Percentiles rank a stretch among this genome's conserved stretches.
phyloP scores from a whole-genome alignment of 1,284 basidiomycete species.

The Hymenochaete sp. region DNA sequence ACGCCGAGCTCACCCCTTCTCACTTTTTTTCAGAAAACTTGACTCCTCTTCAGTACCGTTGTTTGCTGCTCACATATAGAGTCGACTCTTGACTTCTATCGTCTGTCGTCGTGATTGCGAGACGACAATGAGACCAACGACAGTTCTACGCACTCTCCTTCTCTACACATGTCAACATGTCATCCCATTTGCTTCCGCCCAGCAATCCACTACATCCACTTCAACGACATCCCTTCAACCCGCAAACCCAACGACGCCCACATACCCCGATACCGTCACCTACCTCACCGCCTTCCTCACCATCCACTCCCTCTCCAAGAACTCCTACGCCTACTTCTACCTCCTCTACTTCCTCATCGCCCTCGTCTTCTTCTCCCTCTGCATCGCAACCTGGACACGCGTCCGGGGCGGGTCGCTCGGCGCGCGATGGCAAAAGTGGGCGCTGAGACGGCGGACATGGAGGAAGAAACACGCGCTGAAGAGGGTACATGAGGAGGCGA shows the following conservation, averaged over 20 bases:
- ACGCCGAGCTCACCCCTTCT: too few species aligned
- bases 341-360: constrained; percentile 44
- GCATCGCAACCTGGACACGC: constrained; percentile 35
- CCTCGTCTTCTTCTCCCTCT: constrained; percentile 33
- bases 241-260: constrained; percentile 39
- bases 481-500: constrained; percentile 21
- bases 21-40: too few species aligned
- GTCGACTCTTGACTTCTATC: too few species aligned
- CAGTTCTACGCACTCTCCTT: too few species aligned
- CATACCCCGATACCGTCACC: constrained; percentile 35
- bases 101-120: too few species aligned
- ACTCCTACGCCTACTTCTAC: constrained; percentile 48
- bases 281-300: constrained; percentile 51
- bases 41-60: too few species aligned
- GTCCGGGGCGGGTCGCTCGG: constrained; percentile 35
- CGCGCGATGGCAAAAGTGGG: constrained; percentile 47
- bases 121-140: too few species aligned
- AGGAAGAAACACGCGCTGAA: constrained; percentile 32
- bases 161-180: constrained; percentile 5
- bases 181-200: constrained; percentile 9
- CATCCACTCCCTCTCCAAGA: constrained; percentile 42
- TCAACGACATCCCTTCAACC: constrained; percentile 20
- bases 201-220: not conserved
- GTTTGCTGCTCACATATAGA: too few species aligned
- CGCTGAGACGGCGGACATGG: constrained; percentile 44